Evolutionary conservation across 2,329 filamentous ascomycete species (phyloP), one percentile per base, ranked within the genome.

Genomic region (Geosmithia putterillii): DNA sequence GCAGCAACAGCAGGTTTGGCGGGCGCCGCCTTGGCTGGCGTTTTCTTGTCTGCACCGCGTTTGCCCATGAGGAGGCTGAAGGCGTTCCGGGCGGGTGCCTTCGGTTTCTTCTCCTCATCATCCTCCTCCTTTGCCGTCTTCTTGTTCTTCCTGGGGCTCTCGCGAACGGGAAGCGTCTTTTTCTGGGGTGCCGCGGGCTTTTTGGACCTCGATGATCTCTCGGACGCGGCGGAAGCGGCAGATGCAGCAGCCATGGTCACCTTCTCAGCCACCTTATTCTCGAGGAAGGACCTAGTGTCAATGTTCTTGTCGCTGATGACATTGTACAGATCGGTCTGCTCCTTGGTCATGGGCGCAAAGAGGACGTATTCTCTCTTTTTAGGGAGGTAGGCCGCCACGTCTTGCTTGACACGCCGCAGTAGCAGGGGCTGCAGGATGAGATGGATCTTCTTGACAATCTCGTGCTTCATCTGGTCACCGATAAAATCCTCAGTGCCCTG

Each of bases 291-390:
- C 22, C 89, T 75, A 0, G 75, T 74, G 48, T 82, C 78, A 2
- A 65, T 59, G 2, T 66, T 66, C 47, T 74, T 76, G 54, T 81
- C 70, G 44, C 60, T 73, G 28, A 82, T 67, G 1, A 69, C 71
- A 42, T 80, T 79, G 56, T 98, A 98, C 0, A 98, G 64, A 45
- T 95, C 90, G 2, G 88, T 86, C 57, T 98, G 92, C 51, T 92
- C 87, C 20, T 80, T 75, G 0, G 88, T 95, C 63, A 98, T 79
- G 0, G 92, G 92, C 0, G 92, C 92, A 54, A 92, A 96, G 0
- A 98, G 67, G 3, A 98, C 85, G 51, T 98, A 98, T 59, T 98
- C 92, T 22, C 92, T 78, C 67, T 98, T 98, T 63, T 90, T 94
- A 0, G 92, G 92, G n/a, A 98, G 70, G 40, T 87, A 77, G 2